phyloP scores from a whole-genome alignment of 1,139 yeast genomes.

The Ogataea hybrid region DNA sequence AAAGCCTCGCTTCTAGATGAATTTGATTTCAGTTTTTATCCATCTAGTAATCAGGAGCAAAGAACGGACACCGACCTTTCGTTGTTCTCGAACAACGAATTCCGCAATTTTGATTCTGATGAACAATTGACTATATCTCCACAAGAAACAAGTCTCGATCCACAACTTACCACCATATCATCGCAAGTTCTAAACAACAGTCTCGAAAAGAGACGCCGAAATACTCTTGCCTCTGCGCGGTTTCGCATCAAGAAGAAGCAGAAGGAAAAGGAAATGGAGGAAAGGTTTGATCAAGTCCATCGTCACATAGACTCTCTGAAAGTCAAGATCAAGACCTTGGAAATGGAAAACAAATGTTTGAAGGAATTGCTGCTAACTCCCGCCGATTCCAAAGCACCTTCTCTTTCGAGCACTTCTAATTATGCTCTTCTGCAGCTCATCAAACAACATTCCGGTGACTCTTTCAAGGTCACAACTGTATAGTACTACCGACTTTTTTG shows the following conservation, averaged over 20 bases:
- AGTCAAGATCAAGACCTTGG: constrained; percentile 41
- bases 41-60: constrained; percentile 1
- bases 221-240: constrained; percentile 63
- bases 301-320: constrained; percentile 25
- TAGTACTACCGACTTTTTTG: constrained; percentile 1
- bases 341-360: constrained; percentile 81
- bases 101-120: constrained; percentile 23
- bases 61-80: constrained; percentile 27
- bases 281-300: constrained; percentile 42
- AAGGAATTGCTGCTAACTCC: constrained; percentile 53
- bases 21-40: constrained; percentile 15
- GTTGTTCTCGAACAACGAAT: constrained; percentile 24
- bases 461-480: constrained; percentile 26
- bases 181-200: constrained; percentile 1
- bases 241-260: constrained; percentile 60
- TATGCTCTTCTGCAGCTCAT: constrained; percentile 25
- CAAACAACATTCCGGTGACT: constrained; percentile 20
- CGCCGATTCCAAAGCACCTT: background rate
- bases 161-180: constrained; percentile 5
- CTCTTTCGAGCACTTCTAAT: constrained; percentile 18
- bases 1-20: constrained; percentile 14
- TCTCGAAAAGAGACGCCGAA: constrained; percentile 46
- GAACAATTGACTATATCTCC: constrained; percentile 1
- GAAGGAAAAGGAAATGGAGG: constrained; percentile 59
- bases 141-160: constrained; percentile 5